Evolutionary conservation across 1,139 yeast species (phyloP).

Genomic region (Candida gigantensis): DNA sequence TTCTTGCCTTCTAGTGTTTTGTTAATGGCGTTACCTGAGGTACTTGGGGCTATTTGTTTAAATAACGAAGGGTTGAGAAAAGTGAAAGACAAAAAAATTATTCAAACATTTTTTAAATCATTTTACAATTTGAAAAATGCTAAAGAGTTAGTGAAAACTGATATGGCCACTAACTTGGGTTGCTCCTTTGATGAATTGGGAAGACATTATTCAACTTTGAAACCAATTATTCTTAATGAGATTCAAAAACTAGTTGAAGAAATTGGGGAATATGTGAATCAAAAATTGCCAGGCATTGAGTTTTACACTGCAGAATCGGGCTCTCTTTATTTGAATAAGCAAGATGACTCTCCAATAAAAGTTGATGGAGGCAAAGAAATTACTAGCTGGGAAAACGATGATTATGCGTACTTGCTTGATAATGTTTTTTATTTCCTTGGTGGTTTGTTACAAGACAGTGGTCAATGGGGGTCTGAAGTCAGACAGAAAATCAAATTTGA

Average conservation of each 20-base stretch:
- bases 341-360: slow-evolving; percentile 39
- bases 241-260: slow-evolving; percentile 48
- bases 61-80: slow-evolving; percentile 70
- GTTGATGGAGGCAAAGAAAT: slow-evolving; percentile 41
- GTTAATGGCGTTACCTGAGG: slow-evolving; percentile 66
- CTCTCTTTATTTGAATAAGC: slow-evolving; percentile 39
- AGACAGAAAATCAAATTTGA: slow-evolving; percentile 42
- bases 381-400: slow-evolving; percentile 55
- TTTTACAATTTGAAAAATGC: slow-evolving; percentile 53
- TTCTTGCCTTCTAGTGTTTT: too few species aligned
- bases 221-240: slow-evolving; percentile 57
- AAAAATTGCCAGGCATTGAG: slow-evolving; percentile 37
- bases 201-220: slow-evolving; percentile 77
- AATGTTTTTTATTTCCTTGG: slow-evolving; percentile 48
- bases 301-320: slow-evolving; percentile 48
- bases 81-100: slow-evolving; percentile 48
- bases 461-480: slow-evolving; percentile 50
- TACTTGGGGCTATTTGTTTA: slow-evolving; percentile 80
- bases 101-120: slow-evolving; percentile 52
- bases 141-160: slow-evolving; percentile 41
- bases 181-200: slow-evolving; percentile 77
- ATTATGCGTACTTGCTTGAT: slow-evolving; percentile 47
- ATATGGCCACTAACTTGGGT: slow-evolving; percentile 59
- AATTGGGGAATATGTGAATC: slow-evolving; percentile 42
- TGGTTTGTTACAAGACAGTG: slow-evolving; percentile 47